Evolutionary conservation across 1,284 basidiomycete genomes (phyloP), one percentile per base, ranked within the genome.

Genomic region (Ustilago crameri): DNA sequence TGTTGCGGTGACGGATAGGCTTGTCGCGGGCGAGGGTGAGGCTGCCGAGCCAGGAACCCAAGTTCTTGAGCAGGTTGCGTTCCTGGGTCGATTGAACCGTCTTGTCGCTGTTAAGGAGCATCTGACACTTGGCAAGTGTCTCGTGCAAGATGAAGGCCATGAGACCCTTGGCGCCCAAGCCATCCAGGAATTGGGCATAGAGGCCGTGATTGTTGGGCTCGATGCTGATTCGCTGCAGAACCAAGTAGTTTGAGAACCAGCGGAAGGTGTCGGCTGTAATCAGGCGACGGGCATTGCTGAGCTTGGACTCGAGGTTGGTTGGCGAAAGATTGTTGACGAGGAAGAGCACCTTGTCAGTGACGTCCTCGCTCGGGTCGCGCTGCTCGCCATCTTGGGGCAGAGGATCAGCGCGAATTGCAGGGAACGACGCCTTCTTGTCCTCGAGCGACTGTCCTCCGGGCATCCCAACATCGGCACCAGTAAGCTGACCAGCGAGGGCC

Each of bases 201-300:
- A 98, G 89, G 44, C 90, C 88, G 78, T 98, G 96, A 80, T 98
- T 97, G 86, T 98, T 99, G 49, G 93, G 93, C 85, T 99, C 96
- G 61, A 92, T 91, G 84, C 91, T 92, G 84, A 98, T 90, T 47
- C 96, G 93, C 81, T 98, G 93, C 76, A 95, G 92, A 24, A 98
- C 93, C 43, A 99, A 88, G 84, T 98, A 98, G 82, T 95, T 91
- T 40, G 96, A 95, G 82, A 99, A 96, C 96, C 96, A 99, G 58
- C 91, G 73, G 52, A 74, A 75, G 17, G 78, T 50, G 38, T 78
- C 76, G 20, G 76, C 59, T n/a, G 62, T 66, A 47, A 83, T 56
- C 41, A 82, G 63, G 5, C 54, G 58, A 37, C 73, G 63, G 4
- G 76, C 76, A 15, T 77, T 74, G 30, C 62, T 59, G 22, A 82